Evolutionary conservation across 2,329 filamentous ascomycete genomes (phyloP).

Genomic region (Didymella pinodella): DNA sequence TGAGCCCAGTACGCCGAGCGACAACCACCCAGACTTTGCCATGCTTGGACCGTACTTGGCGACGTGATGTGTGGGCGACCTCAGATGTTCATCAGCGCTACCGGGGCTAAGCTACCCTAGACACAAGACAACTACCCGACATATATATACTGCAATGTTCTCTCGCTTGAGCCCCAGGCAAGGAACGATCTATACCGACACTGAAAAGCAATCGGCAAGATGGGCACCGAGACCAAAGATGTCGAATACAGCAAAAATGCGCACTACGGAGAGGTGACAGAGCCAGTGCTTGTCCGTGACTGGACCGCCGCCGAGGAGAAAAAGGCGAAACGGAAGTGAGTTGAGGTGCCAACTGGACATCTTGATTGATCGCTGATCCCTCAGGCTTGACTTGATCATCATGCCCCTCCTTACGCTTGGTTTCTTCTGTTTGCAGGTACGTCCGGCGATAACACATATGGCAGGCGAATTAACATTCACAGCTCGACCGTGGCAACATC

Average conservation of each 20-base stretch:
- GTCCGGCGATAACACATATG: background rate
- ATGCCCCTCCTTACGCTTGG: background rate
- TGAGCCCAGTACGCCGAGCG: background rate
- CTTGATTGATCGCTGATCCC: background rate
- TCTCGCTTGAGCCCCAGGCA: background rate
- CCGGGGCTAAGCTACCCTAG: background rate
- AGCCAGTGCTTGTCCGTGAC: background rate
- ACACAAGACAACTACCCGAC: background rate
- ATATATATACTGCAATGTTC: background rate
- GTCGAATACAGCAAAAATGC: background rate
- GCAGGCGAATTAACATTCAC: background rate
- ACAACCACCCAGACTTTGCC: background rate
- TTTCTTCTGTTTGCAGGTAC: background rate
- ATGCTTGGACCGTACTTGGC: background rate
- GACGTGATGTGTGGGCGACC: background rate
- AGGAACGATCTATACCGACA: background rate
- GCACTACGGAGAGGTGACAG: background rate
- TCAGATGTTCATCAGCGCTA: background rate
- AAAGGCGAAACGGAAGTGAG: background rate
- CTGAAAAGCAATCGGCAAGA: background rate
- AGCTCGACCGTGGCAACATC: constrained; percentile 56
- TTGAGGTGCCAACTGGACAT: background rate
- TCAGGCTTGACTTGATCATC: background rate
- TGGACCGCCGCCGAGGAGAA: background rate
- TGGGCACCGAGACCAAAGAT: background rate